These are phyloP conservation scores for Staphylotrichum tortipilum DNA, from an alignment of 495 filamentous ascomycete genomes.

Conservation along the genomic window DNA sequence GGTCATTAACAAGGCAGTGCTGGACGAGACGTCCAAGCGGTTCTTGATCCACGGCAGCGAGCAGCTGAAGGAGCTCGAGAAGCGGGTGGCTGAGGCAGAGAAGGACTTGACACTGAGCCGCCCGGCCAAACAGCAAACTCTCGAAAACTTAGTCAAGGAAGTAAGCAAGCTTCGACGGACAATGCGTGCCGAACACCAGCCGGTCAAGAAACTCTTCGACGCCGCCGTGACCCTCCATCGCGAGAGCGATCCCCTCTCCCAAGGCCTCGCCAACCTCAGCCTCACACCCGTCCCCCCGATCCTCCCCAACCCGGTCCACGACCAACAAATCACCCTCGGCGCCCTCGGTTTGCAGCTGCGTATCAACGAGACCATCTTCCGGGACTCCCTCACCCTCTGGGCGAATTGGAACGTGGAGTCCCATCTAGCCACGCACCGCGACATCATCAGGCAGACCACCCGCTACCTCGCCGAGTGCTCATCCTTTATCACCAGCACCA, in stretches of 20 bases:
- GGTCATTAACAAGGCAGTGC: slow-evolving; percentile 23
- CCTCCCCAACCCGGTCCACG: background rate
- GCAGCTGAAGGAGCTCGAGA: slow-evolving; percentile 13
- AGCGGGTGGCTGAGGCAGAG: background rate
- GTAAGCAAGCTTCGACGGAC: background rate
- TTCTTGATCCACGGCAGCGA: slow-evolving; percentile 14
- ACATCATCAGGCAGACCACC: too few relatives aligned
- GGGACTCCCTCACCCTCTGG: background rate
- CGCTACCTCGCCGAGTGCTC: too few relatives aligned
- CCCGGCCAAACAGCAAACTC: background rate
- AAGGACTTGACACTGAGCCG: background rate
- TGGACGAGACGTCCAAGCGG: slow-evolving; percentile 26
- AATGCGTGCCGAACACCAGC: slow-evolving; percentile 9
- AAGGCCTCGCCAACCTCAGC: background rate
- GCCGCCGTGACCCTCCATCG: slow-evolving; percentile 4
- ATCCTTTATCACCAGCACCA: slow-evolving; percentile 1
- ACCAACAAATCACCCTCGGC: slow-evolving; percentile 10
- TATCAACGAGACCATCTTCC: background rate
- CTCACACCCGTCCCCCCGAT: too few relatives aligned
- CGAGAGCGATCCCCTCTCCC: background rate
- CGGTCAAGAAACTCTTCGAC: slow-evolving; percentile 9
- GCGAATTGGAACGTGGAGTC: background rate
- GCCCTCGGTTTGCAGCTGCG: slow-evolving; percentile 3
- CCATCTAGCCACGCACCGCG: background rate
- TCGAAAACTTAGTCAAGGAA: background rate